Evolutionary conservation across 1,284 basidiomycete genomes (phyloP).

Genomic region (Laetiporus sulphureus): DNA sequence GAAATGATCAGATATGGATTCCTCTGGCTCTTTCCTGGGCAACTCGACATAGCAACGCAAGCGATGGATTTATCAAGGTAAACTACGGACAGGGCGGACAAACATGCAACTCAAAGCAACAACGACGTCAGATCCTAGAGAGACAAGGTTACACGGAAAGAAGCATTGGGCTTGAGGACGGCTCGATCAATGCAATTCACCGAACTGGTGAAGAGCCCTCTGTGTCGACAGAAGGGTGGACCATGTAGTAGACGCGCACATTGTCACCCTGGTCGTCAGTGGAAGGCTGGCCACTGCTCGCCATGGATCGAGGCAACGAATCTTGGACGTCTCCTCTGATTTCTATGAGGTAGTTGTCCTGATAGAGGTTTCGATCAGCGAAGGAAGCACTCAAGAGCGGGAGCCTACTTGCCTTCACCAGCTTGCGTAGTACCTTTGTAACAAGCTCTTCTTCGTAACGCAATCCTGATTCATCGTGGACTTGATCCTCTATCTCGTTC

Average conservation of each 20-base stretch:
- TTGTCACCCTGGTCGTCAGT: slow-evolving; percentile 44
- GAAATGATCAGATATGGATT: too few species aligned
- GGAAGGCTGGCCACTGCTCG: slow-evolving; percentile 45
- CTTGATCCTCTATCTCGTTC: slow-evolving; percentile 79
- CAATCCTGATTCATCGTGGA: slow-evolving; percentile 84
- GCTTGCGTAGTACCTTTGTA: slow-evolving; percentile 81
- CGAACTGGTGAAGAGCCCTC: slow-evolving; percentile 39
- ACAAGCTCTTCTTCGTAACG: slow-evolving; percentile 90
- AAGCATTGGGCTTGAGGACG: too few species aligned
- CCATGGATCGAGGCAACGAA: slow-evolving; percentile 57
- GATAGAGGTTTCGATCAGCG: slow-evolving; percentile 5
- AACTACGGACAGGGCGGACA: too few species aligned
- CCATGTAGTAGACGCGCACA: slow-evolving; percentile 71
- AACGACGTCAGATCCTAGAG: too few species aligned
- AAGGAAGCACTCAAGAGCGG: not conserved
- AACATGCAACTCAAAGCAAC: too few species aligned
- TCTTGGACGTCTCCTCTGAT: slow-evolving; percentile 78
- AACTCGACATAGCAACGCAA: too few species aligned
- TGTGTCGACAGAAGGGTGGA: slow-evolving; percentile 74
- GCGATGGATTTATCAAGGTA: too few species aligned
- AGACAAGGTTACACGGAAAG: too few species aligned
- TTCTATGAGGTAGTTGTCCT: slow-evolving; percentile 87
- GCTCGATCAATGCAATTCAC: not conserved
- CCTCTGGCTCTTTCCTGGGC: too few species aligned
- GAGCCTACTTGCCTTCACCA: slow-evolving; percentile 71